phyloP scores from a whole-genome alignment of 805 yeast species.

The Yarrowia phangngaensis region DNA sequence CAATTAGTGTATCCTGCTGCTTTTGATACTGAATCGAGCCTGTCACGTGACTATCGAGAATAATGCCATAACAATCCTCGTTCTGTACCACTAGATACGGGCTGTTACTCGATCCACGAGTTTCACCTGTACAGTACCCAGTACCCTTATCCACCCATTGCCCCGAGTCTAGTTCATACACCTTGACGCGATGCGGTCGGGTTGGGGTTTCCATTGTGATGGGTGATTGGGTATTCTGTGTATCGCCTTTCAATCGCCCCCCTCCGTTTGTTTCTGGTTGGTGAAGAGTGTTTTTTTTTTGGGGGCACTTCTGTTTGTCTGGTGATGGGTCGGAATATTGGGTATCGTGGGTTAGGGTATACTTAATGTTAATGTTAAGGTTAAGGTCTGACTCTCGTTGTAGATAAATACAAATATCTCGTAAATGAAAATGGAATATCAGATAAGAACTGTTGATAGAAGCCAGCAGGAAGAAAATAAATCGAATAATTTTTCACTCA shows the following conservation, averaged over 20 bases:
- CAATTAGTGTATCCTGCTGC: slow-evolving; percentile 90
- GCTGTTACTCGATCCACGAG: slow-evolving; percentile 37
- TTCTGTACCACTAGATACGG: slow-evolving; percentile 52
- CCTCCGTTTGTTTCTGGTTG: too few relatives aligned
- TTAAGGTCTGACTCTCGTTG: too few relatives aligned
- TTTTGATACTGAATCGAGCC: slow-evolving; percentile 82
- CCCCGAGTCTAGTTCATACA: slow-evolving; percentile 75
- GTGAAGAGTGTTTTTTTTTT: background rate
- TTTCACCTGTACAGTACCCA: slow-evolving; percentile 78
- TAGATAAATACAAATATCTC: too few relatives aligned
- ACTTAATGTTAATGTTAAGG: too few relatives aligned
- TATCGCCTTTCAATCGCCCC: background rate
- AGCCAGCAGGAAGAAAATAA: too few relatives aligned
- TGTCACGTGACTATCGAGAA: slow-evolving; percentile 60
- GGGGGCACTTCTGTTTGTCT: too few relatives aligned
- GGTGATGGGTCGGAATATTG: too few relatives aligned
- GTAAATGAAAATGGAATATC: too few relatives aligned
- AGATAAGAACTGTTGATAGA: too few relatives aligned
- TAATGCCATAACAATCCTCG: slow-evolving; percentile 58
- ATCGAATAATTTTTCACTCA: too few relatives aligned
- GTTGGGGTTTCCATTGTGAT: slow-evolving; percentile 31
- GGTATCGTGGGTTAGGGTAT: too few relatives aligned
- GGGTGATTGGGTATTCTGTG: background rate
- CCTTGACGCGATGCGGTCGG: slow-evolving; percentile 77
- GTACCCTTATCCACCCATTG: slow-evolving; percentile 93